Evolutionary conservation across 106 monocot genomes (phyloP).

Genomic region (Posidonia australis): DNA sequence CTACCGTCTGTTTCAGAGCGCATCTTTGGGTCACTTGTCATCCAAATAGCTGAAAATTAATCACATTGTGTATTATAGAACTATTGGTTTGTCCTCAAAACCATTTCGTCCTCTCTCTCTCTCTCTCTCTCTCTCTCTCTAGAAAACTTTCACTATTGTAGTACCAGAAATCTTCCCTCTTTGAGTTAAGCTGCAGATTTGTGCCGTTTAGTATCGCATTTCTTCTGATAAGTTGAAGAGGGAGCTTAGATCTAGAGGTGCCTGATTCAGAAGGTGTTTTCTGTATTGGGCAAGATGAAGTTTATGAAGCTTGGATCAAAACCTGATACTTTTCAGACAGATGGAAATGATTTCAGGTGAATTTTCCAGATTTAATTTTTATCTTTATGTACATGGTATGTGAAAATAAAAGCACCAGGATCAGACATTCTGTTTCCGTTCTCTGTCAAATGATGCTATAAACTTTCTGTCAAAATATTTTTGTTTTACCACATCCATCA

Average conservation of each 20-base stretch:
- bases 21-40: conserved; percentile 8
- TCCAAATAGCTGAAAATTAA: background rate
- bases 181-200: background rate
- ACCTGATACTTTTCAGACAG: conserved; percentile 75
- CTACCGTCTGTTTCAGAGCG: background rate
- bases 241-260: background rate
- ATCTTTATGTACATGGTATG: background rate
- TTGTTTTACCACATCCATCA: background rate
- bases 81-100: background rate
- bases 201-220: too few relatives aligned
- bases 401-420: background rate
- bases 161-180: background rate
- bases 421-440: background rate
- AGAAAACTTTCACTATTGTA: background rate
- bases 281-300: conserved; percentile 45
- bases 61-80: background rate
- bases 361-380: background rate
- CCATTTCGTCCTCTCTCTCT: conserved; percentile 3
- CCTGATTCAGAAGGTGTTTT: background rate
- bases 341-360: conserved; percentile 66
- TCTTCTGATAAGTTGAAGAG: background rate
- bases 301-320: conserved; percentile 99
- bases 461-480: background rate
- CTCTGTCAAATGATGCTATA: background rate
- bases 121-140: background rate